phyloP scores from a whole-genome alignment of 495 filamentous ascomycete genomes.

The Penicillium samsonianum region DNA sequence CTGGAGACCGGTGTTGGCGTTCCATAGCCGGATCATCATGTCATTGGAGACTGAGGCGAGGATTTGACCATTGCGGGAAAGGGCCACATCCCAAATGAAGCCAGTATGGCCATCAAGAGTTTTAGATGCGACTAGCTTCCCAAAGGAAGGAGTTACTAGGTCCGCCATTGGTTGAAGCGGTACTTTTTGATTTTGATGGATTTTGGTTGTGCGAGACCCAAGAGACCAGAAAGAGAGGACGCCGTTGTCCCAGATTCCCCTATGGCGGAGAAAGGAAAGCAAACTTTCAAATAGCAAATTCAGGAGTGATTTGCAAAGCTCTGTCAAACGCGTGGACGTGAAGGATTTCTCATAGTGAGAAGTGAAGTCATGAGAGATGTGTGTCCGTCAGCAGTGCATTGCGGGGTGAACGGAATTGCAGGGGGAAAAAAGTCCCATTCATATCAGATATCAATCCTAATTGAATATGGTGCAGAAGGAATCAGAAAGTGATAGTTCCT shows the following conservation, averaged over 20 bases:
- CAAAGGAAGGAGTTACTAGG: not conserved
- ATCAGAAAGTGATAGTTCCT: constrained; percentile 6
- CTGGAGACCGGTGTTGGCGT: constrained; percentile 12
- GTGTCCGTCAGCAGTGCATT: constrained; percentile 11
- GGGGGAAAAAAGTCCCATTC: constrained; percentile 9
- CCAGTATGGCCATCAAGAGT: constrained; percentile 13
- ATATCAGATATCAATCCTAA: constrained; percentile 1
- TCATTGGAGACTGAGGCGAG: constrained; percentile 15
- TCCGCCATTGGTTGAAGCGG: not conserved
- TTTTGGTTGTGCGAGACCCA: not conserved
- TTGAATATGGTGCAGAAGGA: constrained; percentile 3
- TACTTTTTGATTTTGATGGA: not conserved
- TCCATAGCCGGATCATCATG: constrained; percentile 15
- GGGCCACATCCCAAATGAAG: constrained; percentile 11
- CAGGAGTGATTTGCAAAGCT: not conserved
- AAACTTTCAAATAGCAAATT: not conserved
- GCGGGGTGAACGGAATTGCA: constrained; percentile 1
- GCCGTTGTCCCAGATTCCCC: not conserved
- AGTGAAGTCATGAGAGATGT: constrained; percentile 2
- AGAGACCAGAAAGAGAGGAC: not conserved
- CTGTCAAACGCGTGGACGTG: constrained; percentile 2
- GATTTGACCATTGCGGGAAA: constrained; percentile 7
- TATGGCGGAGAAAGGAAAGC: not conserved
- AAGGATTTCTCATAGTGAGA: constrained; percentile 15
- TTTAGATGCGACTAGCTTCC: constrained; percentile 6